Evolutionary conservation across 2,329 filamentous ascomycete genomes (phyloP).

Genomic region (Hymenoscyphus linearis): DNA sequence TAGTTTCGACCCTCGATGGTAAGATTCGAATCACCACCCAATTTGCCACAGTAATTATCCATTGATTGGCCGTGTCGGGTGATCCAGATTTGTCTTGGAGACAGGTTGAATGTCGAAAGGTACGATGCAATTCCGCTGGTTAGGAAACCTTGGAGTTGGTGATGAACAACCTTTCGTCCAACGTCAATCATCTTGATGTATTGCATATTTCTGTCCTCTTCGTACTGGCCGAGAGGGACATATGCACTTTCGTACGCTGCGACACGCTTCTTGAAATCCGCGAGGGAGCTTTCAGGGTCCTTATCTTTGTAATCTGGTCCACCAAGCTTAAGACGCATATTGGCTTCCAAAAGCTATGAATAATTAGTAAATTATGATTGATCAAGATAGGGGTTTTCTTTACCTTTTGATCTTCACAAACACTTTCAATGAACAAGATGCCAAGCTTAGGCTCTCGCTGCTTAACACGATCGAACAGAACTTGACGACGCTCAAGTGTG

Average conservation of each 20-base stretch:
- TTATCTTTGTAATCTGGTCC: conserved; percentile 95
- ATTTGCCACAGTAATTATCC: conserved; percentile 82
- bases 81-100: conserved; percentile 96
- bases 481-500: conserved; percentile 77
- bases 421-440: conserved; percentile 91
- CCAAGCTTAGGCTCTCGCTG: conserved; percentile 79
- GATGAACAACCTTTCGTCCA: conserved; percentile 85
- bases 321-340: conserved; percentile 94
- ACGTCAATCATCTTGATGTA: conserved; percentile 98
- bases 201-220: conserved; percentile 85
- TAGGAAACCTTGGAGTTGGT: conserved; percentile 86
- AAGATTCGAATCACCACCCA: conserved; percentile 84
- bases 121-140: conserved; percentile 92
- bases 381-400: conserved; percentile 17
- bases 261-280: conserved; percentile 90
- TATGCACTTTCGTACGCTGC: conserved; percentile 93
- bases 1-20: conserved; percentile 77
- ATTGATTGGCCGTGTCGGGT: conserved; percentile 87
- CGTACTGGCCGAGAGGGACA: conserved; percentile 81
- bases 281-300: conserved; percentile 77
- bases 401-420: conserved; percentile 74
- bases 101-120: conserved; percentile 92
- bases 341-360: conserved; percentile 71
- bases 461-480: conserved; percentile 78
- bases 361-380: conserved; percentile 9